phyloP scores from a whole-genome alignment of 2,329 filamentous ascomycete species.

The Nemania abortiva region DNA sequence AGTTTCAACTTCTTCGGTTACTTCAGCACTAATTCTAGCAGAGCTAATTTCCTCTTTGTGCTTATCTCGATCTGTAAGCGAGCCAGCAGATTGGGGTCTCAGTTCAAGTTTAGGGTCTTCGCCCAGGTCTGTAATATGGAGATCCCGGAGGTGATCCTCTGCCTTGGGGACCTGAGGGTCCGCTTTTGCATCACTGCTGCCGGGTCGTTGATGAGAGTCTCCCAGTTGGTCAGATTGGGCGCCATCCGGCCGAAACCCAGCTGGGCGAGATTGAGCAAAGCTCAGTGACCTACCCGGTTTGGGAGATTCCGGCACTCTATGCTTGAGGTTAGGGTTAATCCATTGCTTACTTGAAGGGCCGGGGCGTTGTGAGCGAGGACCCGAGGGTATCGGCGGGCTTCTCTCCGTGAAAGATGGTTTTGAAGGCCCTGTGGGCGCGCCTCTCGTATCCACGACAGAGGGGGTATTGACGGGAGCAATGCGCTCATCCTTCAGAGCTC shows the following conservation, averaged over 20 bases:
- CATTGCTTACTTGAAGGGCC: conserved; percentile 70
- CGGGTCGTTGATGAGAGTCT: conserved; percentile 61
- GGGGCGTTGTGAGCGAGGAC: conserved; percentile 64
- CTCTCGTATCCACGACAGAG: conserved; percentile 53
- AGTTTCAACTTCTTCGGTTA: conserved; percentile 35
- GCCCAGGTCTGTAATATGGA: conserved; percentile 38
- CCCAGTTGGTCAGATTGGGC: conserved; percentile 56
- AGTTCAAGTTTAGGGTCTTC: conserved; percentile 40
- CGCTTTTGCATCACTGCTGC: conserved; percentile 66
- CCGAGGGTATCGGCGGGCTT: conserved; percentile 64
- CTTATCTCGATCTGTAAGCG: conserved; percentile 43
- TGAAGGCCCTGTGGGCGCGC: conserved; percentile 57
- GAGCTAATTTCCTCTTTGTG: conserved; percentile 37
- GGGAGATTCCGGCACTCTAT: conserved; percentile 63
- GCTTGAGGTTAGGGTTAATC: conserved; percentile 67
- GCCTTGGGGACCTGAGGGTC: conserved; percentile 49
- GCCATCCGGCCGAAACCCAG: conserved; percentile 53
- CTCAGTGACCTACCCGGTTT: conserved; percentile 64
- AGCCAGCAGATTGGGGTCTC: conserved; percentile 46
- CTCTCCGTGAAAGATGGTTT: conserved; percentile 59
- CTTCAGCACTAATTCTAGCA: conserved; percentile 18
- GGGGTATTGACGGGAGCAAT: conserved; percentile 58
- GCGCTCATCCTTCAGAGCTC: conserved; percentile 64
- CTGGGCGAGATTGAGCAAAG: conserved; percentile 57
- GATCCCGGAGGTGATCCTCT: conserved; percentile 42